Conservation (phyloP, 257 asterid genomes). For the Nicotiana tabacum region DNA sequence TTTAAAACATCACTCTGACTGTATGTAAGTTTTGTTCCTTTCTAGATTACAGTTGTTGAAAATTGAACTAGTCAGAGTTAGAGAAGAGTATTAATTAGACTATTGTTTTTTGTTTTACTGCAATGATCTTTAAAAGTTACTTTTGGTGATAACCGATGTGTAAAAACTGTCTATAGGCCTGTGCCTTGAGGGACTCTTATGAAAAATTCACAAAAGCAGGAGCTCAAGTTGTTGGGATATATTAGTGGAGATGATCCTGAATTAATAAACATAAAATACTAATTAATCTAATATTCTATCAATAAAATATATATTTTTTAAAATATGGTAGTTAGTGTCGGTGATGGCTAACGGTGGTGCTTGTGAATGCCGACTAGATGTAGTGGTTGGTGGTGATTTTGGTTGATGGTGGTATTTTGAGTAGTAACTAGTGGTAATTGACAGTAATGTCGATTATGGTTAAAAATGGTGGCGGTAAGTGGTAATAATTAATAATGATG, state of each 20-base stretch:
- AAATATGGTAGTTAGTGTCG: no score
- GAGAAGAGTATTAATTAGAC: not conserved
- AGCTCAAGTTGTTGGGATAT: constrained; percentile 82
- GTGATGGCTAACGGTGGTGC: no score
- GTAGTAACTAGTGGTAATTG: no score
- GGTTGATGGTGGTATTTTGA: no score
- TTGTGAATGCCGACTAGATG: no score
- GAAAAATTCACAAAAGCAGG: constrained; percentile 97
- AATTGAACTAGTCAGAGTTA: not conserved
- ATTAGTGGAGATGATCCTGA: constrained; percentile 64
- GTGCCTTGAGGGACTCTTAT: constrained; percentile 95
- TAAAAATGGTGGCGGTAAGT: no score
- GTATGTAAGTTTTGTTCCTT: not conserved
- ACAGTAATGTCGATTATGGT: no score
- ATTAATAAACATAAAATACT: not conserved
- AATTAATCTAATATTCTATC: no score
- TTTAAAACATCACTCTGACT: not conserved
- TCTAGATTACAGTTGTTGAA: not conserved
- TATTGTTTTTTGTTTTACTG: not conserved
- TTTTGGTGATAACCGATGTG: not conserved
- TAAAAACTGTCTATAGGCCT: constrained; percentile 52
- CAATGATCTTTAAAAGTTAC: not conserved
- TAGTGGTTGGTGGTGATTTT: no score
- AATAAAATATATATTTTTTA: no score
- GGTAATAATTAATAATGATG: no score